Percentiles rank a stretch among this genome's conserved stretches.
These are phyloP conservation scores for Aspergillus carbonarius DNA, from an alignment of 2,329 filamentous ascomycete species.

Conservation along the genomic window DNA sequence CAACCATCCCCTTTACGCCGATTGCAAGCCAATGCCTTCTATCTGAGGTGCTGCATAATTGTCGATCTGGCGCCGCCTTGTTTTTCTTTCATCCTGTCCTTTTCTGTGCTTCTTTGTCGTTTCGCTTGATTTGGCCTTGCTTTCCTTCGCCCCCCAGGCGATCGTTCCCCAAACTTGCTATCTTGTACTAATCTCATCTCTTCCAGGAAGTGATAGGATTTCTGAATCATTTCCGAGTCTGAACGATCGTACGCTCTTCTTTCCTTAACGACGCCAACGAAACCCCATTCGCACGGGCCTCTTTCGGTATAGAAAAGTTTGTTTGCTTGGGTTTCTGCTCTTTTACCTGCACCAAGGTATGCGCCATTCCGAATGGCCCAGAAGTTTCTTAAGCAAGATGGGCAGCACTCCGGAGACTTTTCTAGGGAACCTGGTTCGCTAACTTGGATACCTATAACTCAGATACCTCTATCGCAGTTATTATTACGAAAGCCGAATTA, in stretches of 20 bases:
- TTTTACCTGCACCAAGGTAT: constrained; percentile 24
- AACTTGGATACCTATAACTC: not conserved
- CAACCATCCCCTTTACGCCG: not conserved
- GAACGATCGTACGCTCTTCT: constrained; percentile 37
- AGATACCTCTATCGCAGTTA: constrained; percentile 20
- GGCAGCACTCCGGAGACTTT: not conserved
- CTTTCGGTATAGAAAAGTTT: constrained; percentile 32
- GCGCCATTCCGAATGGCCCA: not conserved
- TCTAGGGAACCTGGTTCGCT: not conserved
- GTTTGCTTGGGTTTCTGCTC: constrained; percentile 24
- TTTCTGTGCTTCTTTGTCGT: not conserved
- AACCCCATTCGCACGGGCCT: constrained; percentile 36
- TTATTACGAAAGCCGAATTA: constrained; percentile 21
- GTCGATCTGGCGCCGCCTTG: not conserved
- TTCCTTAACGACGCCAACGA: constrained; percentile 44
- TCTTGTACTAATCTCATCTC: constrained; percentile 14
- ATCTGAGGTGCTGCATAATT: not conserved
- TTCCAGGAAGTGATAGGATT: constrained; percentile 27
- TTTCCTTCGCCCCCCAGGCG: not conserved
- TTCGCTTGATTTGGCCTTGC: not conserved
- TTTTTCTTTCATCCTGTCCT: not conserved
- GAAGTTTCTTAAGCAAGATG: not conserved
- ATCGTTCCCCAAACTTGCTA: not conserved
- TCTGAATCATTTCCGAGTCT: constrained; percentile 32
- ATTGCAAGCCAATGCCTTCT: not conserved